phyloP scores from a whole-genome alignment of 495 filamentous ascomycete species.

The Neurospora sp. region DNA sequence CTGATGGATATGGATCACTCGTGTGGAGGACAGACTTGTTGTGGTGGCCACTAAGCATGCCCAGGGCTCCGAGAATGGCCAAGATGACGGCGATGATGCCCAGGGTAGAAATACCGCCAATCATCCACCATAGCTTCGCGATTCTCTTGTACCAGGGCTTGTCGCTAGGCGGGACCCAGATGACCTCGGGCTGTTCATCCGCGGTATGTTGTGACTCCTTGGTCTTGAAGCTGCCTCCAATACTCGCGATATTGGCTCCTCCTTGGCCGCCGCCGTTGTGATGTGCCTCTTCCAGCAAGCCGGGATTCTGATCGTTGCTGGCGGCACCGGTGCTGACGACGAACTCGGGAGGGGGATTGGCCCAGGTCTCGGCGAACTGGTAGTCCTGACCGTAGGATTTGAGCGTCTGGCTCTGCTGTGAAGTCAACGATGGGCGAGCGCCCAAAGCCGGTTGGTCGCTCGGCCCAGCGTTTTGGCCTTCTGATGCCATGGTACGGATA shows the following conservation, averaged over 20 bases:
- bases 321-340: conserved; percentile 1
- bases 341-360: conserved; percentile 17
- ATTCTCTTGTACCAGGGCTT: conserved; percentile 18
- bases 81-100: conserved; percentile 15
- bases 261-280: conserved; percentile 1
- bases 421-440: conserved; percentile 3
- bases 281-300: neutral
- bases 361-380: conserved; percentile 16
- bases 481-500: conserved; percentile 4
- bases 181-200: neutral
- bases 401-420: neutral
- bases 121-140: conserved; percentile 9
- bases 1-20: neutral
- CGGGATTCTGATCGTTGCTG: neutral
- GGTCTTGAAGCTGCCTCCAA: neutral
- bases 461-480: conserved; percentile 1
- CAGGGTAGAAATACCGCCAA: conserved; percentile 7
- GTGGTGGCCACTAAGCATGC: conserved; percentile 1
- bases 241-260: neutral
- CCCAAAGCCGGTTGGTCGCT: neutral
- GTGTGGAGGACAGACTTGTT: conserved; percentile 4
- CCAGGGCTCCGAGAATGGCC: conserved; percentile 21
- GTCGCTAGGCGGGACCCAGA: conserved; percentile 11
- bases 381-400: conserved; percentile 14
- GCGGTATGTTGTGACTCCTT: conserved; percentile 5